phyloP scores from a whole-genome alignment of 805 yeast genomes.

The Saturnispora galanensis region DNA sequence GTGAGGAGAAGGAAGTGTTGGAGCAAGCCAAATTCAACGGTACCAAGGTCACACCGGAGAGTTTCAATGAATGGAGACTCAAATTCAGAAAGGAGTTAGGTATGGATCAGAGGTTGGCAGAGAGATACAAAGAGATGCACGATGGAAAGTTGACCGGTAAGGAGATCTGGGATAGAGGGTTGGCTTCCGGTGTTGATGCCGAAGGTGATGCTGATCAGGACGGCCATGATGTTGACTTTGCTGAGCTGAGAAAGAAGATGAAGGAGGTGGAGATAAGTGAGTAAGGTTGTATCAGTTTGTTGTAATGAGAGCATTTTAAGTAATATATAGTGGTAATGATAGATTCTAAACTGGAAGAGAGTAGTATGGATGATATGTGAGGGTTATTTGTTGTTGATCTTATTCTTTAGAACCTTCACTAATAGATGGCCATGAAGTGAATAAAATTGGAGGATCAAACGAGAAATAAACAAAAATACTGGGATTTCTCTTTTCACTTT shows the following conservation, averaged over 20 bases:
- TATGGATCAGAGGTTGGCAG: constrained; percentile 47
- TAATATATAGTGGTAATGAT: no score
- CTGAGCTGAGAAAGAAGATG: constrained; percentile 11
- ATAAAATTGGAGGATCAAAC: no score
- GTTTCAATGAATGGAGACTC: constrained; percentile 64
- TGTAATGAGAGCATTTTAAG: no score
- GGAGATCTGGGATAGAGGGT: constrained; percentile 83
- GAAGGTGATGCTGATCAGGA: constrained; percentile 25
- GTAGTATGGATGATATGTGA: neutral
- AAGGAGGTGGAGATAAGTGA: constrained; percentile 6
- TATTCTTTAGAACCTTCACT: no score
- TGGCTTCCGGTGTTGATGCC: constrained; percentile 59
- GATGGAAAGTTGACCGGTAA: constrained; percentile 76
- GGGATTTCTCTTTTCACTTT: no score
- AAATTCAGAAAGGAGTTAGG: constrained; percentile 65
- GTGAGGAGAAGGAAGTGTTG: constrained; percentile 58
- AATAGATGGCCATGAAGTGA: no score
- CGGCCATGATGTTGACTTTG: constrained; percentile 22
- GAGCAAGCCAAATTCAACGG: constrained; percentile 89
- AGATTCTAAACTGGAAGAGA: no score
- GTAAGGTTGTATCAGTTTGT: no score
- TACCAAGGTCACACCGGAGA: constrained; percentile 75
- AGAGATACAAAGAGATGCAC: constrained; percentile 48
- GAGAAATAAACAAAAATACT: no score
- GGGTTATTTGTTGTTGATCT: neutral